These are phyloP conservation scores for Solanum piurae DNA, from an alignment of 257 asterid genomes.

Conservation along the genomic window DNA sequence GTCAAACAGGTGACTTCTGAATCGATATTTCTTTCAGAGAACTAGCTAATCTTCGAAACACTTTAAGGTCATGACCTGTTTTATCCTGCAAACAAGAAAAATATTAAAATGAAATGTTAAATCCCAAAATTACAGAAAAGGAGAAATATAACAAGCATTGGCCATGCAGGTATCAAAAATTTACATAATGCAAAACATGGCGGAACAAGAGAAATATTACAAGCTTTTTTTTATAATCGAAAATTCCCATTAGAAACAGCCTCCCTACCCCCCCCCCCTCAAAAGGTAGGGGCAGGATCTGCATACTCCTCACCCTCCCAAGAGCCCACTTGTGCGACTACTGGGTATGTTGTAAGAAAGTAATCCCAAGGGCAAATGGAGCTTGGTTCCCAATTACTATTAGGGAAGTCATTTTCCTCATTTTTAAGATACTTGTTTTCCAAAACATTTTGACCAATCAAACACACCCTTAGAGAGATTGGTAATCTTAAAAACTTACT, in stretches of 20 bases:
- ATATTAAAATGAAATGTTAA: not conserved
- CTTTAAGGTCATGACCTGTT: conserved; percentile 64
- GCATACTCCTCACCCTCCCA: not conserved
- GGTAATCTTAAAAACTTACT: not conserved
- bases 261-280: not conserved
- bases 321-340: not conserved
- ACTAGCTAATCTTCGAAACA: conserved; percentile 50
- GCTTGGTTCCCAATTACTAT: not conserved
- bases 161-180: not conserved
- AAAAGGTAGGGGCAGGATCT: not conserved
- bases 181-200: not conserved
- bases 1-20: conserved; percentile 39
- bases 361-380: not conserved
- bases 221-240: not conserved
- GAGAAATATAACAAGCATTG: not conserved
- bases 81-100: conserved; percentile 47
- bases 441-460: not conserved
- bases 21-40: conserved; percentile 63
- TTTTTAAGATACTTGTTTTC: not conserved
- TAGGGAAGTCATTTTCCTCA: not conserved
- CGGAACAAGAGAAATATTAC: not conserved
- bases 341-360: not conserved
- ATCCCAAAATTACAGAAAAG: not conserved
- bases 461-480: not conserved
- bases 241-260: not conserved